Evolutionary conservation across 2,329 filamentous ascomycete species (phyloP).

Genomic region (Colletotrichum incanum): DNA sequence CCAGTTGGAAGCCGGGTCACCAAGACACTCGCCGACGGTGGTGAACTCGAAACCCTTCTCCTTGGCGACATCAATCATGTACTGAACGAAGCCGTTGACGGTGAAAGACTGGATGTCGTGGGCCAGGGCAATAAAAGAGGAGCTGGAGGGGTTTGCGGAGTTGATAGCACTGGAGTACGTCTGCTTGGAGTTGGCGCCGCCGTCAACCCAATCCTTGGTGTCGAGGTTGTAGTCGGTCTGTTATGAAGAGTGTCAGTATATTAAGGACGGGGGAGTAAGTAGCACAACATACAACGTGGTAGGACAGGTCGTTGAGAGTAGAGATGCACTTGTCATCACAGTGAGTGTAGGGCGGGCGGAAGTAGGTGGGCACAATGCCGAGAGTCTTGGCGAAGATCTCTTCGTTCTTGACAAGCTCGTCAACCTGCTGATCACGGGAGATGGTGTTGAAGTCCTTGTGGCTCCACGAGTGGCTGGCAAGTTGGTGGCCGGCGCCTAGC

Average conservation of each 20-base stretch:
- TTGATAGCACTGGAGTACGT: conserved; percentile 50
- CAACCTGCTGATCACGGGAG: conserved; percentile 50
- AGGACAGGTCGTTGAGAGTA: conserved; percentile 51
- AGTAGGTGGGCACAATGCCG: conserved; percentile 63
- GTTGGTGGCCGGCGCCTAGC: conserved; percentile 61
- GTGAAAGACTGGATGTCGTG: conserved; percentile 65
- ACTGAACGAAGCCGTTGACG: conserved; percentile 60
- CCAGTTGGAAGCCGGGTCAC: conserved; percentile 62
- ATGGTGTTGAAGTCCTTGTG: conserved; percentile 60
- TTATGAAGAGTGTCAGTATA: not conserved
- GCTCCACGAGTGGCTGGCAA: conserved; percentile 65
- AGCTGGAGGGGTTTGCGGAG: conserved; percentile 37
- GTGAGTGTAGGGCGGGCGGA: conserved; percentile 58
- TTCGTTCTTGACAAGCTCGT: conserved; percentile 63
- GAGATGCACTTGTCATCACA: conserved; percentile 47
- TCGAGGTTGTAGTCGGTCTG: conserved; percentile 52
- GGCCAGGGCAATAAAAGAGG: conserved; percentile 51
- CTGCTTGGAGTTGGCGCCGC: conserved; percentile 47
- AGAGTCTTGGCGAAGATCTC: conserved; percentile 60
- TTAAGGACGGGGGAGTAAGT: not conserved
- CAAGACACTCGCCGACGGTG: conserved; percentile 64
- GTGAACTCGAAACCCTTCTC: conserved; percentile 59
- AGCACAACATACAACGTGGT: conserved; percentile 50
- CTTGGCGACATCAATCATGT: conserved; percentile 59
- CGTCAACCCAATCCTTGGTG: conserved; percentile 52